Conservation (phyloP, 371 early-diverging fungal genomes). For the Mucor circinelloides region DNA sequence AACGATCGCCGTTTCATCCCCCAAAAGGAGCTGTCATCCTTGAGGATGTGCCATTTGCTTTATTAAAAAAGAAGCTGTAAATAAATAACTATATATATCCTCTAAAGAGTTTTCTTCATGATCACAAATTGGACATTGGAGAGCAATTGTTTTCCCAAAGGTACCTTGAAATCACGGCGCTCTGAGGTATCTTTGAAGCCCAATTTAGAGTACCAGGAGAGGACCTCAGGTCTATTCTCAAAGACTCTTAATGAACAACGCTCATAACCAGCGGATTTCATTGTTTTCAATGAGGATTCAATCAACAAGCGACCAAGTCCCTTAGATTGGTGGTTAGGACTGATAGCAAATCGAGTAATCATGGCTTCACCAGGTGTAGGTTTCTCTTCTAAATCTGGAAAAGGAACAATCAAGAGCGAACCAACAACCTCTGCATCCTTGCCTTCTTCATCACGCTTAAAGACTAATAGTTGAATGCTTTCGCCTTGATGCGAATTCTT, state of each 20-base stretch:
- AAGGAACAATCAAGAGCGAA: conserved; percentile 37
- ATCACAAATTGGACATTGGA: conserved; percentile 11
- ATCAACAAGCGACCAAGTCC: conserved; percentile 57
- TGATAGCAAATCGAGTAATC: conserved; percentile 52
- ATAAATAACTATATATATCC: background rate
- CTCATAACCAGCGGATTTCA: conserved; percentile 34
- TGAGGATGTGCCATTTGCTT: background rate
- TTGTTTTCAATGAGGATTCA: conserved; percentile 37
- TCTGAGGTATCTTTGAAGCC: conserved; percentile 56
- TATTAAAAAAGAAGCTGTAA: background rate
- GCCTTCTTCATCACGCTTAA: conserved; percentile 9
- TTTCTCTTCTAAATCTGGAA: conserved; percentile 5
- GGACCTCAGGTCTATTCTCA: conserved; percentile 48
- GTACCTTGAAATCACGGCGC: conserved; percentile 20
- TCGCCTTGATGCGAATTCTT: conserved; percentile 23
- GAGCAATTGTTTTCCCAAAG: background rate
- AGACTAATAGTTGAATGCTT: conserved; percentile 14
- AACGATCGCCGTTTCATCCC: conserved; percentile 28
- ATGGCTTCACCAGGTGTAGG: conserved; percentile 30
- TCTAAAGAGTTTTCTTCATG: conserved; percentile 11
- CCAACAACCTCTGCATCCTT: conserved; percentile 31
- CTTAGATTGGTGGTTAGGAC: conserved; percentile 49
- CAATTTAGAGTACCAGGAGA: conserved; percentile 53
- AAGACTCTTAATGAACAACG: conserved; percentile 50
- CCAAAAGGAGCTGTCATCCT: background rate